A percentile compares a stretch with the other conserved stretches of the same genome.
phyloP scores from a whole-genome alignment of 306 rosid genomes.

The Geum urbanum region DNA sequence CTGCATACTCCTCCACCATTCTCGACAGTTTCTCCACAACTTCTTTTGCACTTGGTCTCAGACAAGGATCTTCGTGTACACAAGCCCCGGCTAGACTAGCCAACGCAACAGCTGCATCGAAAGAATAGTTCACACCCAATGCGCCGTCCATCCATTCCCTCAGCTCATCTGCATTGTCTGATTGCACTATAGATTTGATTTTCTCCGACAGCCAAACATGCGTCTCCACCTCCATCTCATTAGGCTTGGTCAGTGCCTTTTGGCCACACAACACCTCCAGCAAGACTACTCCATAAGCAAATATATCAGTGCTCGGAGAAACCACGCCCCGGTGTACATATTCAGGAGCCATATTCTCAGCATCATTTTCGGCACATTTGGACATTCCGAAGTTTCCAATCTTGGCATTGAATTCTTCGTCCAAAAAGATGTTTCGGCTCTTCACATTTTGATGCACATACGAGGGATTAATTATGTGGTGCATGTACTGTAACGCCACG shows the following conservation, averaged over 20 bases:
- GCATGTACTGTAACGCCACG: conserved; percentile 70
- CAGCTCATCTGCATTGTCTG: conserved; percentile 55
- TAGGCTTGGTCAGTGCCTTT: conserved; percentile 51
- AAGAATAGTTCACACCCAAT: conserved; percentile 57
- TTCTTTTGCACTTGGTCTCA: conserved; percentile 68
- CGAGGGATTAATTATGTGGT: conserved; percentile 63
- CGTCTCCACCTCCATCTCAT: conserved; percentile 44
- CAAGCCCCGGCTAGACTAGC: conserved; percentile 70
- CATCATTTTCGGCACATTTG: conserved; percentile 46
- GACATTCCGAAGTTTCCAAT: conserved; percentile 76
- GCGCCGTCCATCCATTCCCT: conserved; percentile 80
- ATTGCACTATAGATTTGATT: conserved; percentile 44
- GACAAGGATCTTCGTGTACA: conserved; percentile 52
- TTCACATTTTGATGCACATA: conserved; percentile 67
- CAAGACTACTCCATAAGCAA: conserved; percentile 68
- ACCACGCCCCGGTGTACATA: conserved; percentile 58
- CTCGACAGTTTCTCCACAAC: conserved; percentile 58
- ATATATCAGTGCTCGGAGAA: conserved; percentile 62
- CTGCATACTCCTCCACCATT: conserved; percentile 50
- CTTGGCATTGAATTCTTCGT: conserved; percentile 84
- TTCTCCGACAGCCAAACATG: conserved; percentile 48
- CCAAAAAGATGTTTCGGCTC: conserved; percentile 76
- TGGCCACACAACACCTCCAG: conserved; percentile 66
- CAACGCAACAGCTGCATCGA: conserved; percentile 55
- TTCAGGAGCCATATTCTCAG: conserved; percentile 64